Evolutionary conservation across 2,329 filamentous ascomycete genomes (phyloP).

Genomic region (Aureobasidium subglaciale): DNA sequence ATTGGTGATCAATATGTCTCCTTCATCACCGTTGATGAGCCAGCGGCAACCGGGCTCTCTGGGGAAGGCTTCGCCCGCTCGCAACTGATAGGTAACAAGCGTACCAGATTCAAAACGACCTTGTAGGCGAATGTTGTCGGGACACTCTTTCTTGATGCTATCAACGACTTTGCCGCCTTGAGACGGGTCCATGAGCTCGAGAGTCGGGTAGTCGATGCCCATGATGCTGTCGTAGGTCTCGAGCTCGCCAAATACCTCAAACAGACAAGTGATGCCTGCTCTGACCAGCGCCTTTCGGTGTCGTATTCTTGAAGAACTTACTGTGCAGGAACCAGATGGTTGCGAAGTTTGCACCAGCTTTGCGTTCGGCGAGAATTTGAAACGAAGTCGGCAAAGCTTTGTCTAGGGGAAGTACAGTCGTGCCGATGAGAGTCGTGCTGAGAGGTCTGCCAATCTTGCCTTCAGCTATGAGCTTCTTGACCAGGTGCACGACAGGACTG

Average conservation of each 20-base stretch:
- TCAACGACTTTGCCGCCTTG: background rate
- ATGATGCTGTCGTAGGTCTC: slow-evolving; percentile 34
- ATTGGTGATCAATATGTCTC: slow-evolving; percentile 22
- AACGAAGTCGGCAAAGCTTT: background rate
- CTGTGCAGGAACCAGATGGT: slow-evolving; percentile 28
- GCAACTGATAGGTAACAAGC: slow-evolving; percentile 38
- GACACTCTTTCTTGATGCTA: slow-evolving; percentile 25
- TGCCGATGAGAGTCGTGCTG: slow-evolving; percentile 29
- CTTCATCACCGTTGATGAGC: slow-evolving; percentile 43
- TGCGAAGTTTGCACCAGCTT: slow-evolving; percentile 38
- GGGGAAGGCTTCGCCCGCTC: slow-evolving; percentile 45
- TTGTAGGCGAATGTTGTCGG: slow-evolving; percentile 38
- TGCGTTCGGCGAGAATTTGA: slow-evolving; percentile 36
- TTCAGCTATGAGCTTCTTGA: slow-evolving; percentile 37
- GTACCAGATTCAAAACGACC: slow-evolving; percentile 36
- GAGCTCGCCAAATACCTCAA: slow-evolving; percentile 22
- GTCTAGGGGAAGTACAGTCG: slow-evolving; percentile 14
- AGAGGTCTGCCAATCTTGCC: slow-evolving; percentile 40
- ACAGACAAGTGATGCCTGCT: background rate
- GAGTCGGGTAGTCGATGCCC: slow-evolving; percentile 39
- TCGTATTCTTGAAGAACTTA: too few species aligned
- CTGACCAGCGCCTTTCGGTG: too few species aligned
- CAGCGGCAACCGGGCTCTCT: slow-evolving; percentile 42
- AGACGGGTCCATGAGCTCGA: slow-evolving; percentile 27
- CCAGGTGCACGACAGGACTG: slow-evolving; percentile 33